These are phyloP conservation scores for Magnolia officinalis DNA, from an alignment of 164 flowering plant genomes.

Conservation along the genomic window DNA sequence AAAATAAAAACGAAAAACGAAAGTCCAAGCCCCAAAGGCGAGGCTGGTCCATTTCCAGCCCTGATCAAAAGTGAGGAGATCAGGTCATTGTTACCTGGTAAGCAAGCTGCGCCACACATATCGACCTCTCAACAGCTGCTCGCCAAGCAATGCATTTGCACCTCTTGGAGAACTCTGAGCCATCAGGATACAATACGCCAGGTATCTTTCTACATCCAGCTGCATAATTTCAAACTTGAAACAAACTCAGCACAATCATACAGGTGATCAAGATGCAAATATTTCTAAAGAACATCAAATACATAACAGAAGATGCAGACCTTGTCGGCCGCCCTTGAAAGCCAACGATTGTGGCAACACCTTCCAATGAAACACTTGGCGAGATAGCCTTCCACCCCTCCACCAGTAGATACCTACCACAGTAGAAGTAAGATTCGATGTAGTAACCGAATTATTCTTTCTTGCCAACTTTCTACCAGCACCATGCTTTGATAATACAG, in stretches of 20 bases:
- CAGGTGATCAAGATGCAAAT: slow-evolving; percentile 15
- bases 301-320: slow-evolving; percentile 29
- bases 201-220: slow-evolving; percentile 81
- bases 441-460: slow-evolving; percentile 29
- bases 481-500: slow-evolving; percentile 49
- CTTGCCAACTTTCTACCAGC: slow-evolving; percentile 44
- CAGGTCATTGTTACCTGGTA: slow-evolving; percentile 49
- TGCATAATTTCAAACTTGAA: slow-evolving; percentile 44
- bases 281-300: not conserved
- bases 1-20: not conserved
- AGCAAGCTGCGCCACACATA: slow-evolving; percentile 69
- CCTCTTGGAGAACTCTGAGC: slow-evolving; percentile 68
- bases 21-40: no score
- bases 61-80: not conserved
- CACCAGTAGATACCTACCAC: slow-evolving; percentile 73
- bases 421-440: slow-evolving; percentile 30
- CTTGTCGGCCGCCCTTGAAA: slow-evolving; percentile 80
- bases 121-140: slow-evolving; percentile 76
- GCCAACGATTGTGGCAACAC: slow-evolving; percentile 66
- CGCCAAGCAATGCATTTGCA: slow-evolving; percentile 70
- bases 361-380: slow-evolving; percentile 79
- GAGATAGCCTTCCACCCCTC: slow-evolving; percentile 89
- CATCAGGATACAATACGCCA: slow-evolving; percentile 69
- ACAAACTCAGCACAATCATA: slow-evolving; percentile 26
- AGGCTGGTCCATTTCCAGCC: not conserved